Conservation (phyloP, 2,329 filamentous ascomycete species). For the Hymenoscyphus repandus region DNA sequence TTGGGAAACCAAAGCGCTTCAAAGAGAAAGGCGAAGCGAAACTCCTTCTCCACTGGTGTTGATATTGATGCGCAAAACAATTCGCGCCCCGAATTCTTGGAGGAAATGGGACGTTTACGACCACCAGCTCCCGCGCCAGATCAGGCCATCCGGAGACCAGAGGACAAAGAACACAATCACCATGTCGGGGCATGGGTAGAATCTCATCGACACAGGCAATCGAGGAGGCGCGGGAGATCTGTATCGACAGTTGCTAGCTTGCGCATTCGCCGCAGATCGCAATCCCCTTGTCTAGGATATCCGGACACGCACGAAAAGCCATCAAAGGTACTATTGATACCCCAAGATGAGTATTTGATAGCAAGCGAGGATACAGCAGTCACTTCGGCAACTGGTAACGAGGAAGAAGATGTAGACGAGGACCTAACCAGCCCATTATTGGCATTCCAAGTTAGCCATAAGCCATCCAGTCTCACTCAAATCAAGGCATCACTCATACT, state of each 20-base stretch:
- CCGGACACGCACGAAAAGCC: slow-evolving; percentile 3
- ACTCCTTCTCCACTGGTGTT: slow-evolving; percentile 20
- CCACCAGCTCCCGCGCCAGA: slow-evolving; percentile 6
- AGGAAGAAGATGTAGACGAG: slow-evolving; percentile 9
- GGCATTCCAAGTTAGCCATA: slow-evolving; percentile 3
- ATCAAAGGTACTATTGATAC: slow-evolving; percentile 10
- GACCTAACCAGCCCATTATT: slow-evolving; percentile 1
- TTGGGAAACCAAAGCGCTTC: slow-evolving; percentile 14
- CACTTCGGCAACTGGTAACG: slow-evolving; percentile 17
- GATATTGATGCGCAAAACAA: slow-evolving; percentile 6
- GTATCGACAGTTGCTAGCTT: slow-evolving; percentile 26
- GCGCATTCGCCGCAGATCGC: slow-evolving; percentile 21
- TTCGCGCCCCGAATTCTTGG: slow-evolving; percentile 10
- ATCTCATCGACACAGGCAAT: slow-evolving; percentile 9
- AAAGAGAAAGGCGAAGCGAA: slow-evolving; percentile 16
- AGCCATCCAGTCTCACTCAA: slow-evolving; percentile 16
- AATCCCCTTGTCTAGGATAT: slow-evolving; percentile 4
- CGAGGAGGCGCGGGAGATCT: slow-evolving; percentile 20
- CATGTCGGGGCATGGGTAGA: slow-evolving; percentile 26
- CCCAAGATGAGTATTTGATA: slow-evolving; percentile 18
- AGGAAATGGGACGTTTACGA: slow-evolving; percentile 8
- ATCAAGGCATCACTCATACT: slow-evolving; percentile 24
- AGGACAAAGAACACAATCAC: slow-evolving; percentile 6
- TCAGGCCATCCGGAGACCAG: slow-evolving; percentile 2
- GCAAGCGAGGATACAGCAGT: slow-evolving; percentile 23